A percentile compares a stretch with the other conserved stretches of the same genome.
These are phyloP conservation scores for Hibiscus tridactylites DNA, from an alignment of 345 rosid species.

Conservation along the genomic window DNA sequence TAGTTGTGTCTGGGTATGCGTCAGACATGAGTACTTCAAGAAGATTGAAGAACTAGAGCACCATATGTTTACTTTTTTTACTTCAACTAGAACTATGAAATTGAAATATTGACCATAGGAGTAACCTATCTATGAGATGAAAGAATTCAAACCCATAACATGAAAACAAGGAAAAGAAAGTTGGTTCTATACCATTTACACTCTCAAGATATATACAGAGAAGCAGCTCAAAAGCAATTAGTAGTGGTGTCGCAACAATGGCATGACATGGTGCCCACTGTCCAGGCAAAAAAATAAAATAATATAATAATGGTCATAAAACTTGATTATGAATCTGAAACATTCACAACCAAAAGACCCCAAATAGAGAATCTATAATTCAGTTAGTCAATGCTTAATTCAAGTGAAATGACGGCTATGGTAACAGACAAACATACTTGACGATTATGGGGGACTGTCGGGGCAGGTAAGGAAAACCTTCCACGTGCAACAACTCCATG, in stretches of 20 bases:
- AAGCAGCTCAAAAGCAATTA: slow-evolving; percentile 87
- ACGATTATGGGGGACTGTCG: slow-evolving; percentile 82
- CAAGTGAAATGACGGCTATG: background rate
- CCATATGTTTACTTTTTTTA: background rate
- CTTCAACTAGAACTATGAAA: background rate
- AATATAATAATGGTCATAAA: background rate
- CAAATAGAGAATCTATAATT: background rate
- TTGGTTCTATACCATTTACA: slow-evolving; percentile 24
- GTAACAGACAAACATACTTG: slow-evolving; percentile 41
- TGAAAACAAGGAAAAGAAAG: background rate
- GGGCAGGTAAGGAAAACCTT: slow-evolving; percentile 96
- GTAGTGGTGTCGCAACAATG: slow-evolving; percentile 82
- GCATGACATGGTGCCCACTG: slow-evolving; percentile 99
- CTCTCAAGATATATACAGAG: slow-evolving; percentile 96
- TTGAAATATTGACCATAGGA: background rate
- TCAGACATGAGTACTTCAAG: background rate
- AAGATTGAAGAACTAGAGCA: background rate
- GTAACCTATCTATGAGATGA: background rate
- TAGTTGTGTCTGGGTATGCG: background rate
- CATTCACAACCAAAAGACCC: background rate
- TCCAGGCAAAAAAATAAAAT: slow-evolving; percentile 25
- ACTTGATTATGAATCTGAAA: slow-evolving; percentile 8
- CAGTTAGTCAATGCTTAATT: background rate
- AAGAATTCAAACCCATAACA: slow-evolving; percentile 19
- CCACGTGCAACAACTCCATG: slow-evolving; percentile 94